Base-by-base conservation (phyloP, 345 rosid species). In the Kandelia obovata region DNA sequence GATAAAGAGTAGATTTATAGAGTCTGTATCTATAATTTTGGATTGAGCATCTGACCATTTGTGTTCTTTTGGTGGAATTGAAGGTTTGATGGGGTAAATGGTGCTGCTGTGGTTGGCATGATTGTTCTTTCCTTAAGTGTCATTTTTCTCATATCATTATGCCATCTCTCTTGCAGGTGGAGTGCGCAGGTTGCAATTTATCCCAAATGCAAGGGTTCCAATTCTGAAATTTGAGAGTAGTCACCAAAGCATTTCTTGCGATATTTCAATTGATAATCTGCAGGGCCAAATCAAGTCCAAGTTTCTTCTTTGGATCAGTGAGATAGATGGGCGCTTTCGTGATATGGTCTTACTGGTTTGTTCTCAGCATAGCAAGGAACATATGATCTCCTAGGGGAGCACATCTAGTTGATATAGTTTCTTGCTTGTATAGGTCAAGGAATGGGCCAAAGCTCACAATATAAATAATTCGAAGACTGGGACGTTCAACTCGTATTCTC, bases 371-470 rank as follows among this genome's bases (percentile, higher is more conserved):
- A 11, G 56, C 37, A 65, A 51, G 25, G 59, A 53, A n/a, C 23
- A 65, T 56, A 35, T 53, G 3, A 47, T 52, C 51, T 43, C 9
- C 28, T 53, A 67, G 58, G 72, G 28, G 37, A 34, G 58, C 58
- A 28, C 56, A 25, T 52, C 53, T 55, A 9, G 72, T 69, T 63
- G 21, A 69, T 61, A 10, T 17, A 4, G 2, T 69, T 62, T 26
- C 17, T 65, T 68, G 46, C 37, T 55, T 73, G 51, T 74, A 57
- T 78, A 93, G 98, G 98, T 94, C 72, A 94, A 91, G 80, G 97
- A 91, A 84, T 94, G 98, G 98, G 97, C 98, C 68, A 91, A 91
- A 84, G 80, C 92, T 69, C 85, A 91, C 62, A 69, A 81, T 53
- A 86, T 94, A 71, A 94, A 91, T 75, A 77, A 91, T 64, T 79